These are phyloP conservation scores for Phytophthora boehmeriae DNA, from an alignment of 352 stramenopile species.

Conservation along the genomic window DNA sequence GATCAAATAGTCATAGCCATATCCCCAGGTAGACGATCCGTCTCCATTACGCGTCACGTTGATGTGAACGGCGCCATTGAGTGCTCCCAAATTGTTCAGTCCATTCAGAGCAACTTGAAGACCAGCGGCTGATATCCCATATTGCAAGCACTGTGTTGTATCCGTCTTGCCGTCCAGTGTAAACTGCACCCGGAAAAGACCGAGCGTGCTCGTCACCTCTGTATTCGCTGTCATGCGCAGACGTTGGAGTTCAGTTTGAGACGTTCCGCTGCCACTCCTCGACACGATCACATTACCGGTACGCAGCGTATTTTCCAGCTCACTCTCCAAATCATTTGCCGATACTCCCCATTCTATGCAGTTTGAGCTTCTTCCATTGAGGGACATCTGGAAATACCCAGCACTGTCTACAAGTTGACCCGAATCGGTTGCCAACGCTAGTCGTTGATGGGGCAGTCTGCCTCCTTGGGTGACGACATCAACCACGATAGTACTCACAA, in stretches of 20 bases:
- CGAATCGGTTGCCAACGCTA: slow-evolving; percentile 84
- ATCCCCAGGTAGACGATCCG: slow-evolving; percentile 67
- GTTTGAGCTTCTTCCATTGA: slow-evolving; percentile 26
- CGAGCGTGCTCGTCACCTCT: slow-evolving; percentile 52
- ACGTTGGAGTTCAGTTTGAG: slow-evolving; percentile 71
- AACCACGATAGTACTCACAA: slow-evolving; percentile 36
- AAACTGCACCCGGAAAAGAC: slow-evolving; percentile 69
- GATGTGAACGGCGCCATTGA: slow-evolving; percentile 58
- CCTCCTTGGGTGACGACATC: slow-evolving; percentile 78
- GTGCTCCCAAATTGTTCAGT: slow-evolving; percentile 41
- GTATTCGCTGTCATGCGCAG: slow-evolving; percentile 74
- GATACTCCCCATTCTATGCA: slow-evolving; percentile 70
- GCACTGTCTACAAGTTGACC: slow-evolving; percentile 61
- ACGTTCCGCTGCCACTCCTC: slow-evolving; percentile 57
- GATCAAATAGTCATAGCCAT: slow-evolving; percentile 81
- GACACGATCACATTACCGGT: slow-evolving; percentile 65
- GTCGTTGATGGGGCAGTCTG: slow-evolving; percentile 73
- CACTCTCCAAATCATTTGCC: slow-evolving; percentile 47
- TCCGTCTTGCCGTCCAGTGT: slow-evolving; percentile 59
- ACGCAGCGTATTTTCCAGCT: slow-evolving; percentile 44
- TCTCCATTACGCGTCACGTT: slow-evolving; percentile 72
- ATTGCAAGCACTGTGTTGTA: slow-evolving; percentile 68
- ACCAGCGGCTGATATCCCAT: slow-evolving; percentile 62
- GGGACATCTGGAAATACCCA: slow-evolving; percentile 61
- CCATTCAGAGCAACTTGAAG: slow-evolving; percentile 71